These are phyloP conservation scores for Calycina herbarum DNA, from an alignment of 2,329 filamentous ascomycete genomes.

Conservation along the genomic window DNA sequence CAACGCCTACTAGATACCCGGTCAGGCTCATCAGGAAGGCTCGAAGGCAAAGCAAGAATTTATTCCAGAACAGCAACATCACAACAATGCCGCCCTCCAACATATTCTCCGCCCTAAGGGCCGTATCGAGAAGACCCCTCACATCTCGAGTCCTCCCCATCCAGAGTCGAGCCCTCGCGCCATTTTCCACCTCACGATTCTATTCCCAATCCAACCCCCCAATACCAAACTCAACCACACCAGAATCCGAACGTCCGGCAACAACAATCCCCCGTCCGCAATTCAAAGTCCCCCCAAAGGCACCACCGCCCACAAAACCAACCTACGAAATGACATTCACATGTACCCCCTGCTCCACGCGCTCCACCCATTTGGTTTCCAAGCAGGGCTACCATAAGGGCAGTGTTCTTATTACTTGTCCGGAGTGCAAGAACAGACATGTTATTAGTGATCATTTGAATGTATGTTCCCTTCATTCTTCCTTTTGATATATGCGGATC, in stretches of 20 bases:
- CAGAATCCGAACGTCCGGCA: neutral
- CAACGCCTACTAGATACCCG: neutral
- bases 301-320: slow-evolving; percentile 43
- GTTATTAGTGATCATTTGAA: slow-evolving; percentile 88
- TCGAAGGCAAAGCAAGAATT: neutral
- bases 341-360: slow-evolving; percentile 78
- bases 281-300: neutral
- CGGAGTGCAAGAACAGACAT: slow-evolving; percentile 81
- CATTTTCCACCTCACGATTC: slow-evolving; percentile 7
- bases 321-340: slow-evolving; percentile 90
- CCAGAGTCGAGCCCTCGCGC: slow-evolving; percentile 5
- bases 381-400: slow-evolving; percentile 96
- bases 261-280: neutral
- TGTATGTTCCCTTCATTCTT: slow-evolving; percentile 38
- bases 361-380: slow-evolving; percentile 81
- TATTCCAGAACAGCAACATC: slow-evolving; percentile 1
- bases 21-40: too few species aligned
- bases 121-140: neutral
- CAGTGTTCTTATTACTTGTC: slow-evolving; percentile 85
- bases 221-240: neutral
- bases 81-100: slow-evolving; percentile 15
- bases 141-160: neutral
- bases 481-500: too few species aligned
- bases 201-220: neutral
- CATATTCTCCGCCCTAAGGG: slow-evolving; percentile 9